These are phyloP conservation scores for Paxillus rubicundulus DNA, from an alignment of 768 basidiomycete genomes.

Conservation along the genomic window DNA sequence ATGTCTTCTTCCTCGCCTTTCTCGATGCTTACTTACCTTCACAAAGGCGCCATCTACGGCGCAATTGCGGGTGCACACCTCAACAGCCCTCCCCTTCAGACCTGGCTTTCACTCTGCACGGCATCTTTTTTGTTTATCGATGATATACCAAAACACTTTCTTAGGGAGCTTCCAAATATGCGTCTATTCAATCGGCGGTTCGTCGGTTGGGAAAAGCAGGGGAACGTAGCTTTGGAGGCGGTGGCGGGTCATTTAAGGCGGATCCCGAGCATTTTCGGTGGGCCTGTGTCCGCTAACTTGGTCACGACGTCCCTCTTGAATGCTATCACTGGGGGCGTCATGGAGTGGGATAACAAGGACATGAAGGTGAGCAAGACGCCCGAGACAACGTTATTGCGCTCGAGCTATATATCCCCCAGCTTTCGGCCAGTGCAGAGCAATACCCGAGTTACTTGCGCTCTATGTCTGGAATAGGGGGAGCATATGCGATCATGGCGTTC, in stretches of 20 bases:
- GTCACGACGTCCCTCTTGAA: slow-evolving; percentile 38
- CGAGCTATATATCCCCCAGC: slow-evolving; percentile 1
- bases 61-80: too few relatives aligned
- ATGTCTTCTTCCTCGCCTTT: slow-evolving; percentile 12
- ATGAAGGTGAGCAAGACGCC: slow-evolving; percentile 23
- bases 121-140: slow-evolving; percentile 35
- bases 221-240: slow-evolving; percentile 30
- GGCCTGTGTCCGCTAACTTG: slow-evolving; percentile 29
- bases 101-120: slow-evolving; percentile 36
- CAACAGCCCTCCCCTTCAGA: slow-evolving; percentile 9
- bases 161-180: slow-evolving; percentile 19
- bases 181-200: slow-evolving; percentile 37
- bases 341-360: slow-evolving; percentile 31
- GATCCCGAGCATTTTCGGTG: slow-evolving; percentile 26
- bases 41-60: slow-evolving; percentile 14
- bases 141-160: slow-evolving; percentile 30
- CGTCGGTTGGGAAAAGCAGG: slow-evolving; percentile 26
- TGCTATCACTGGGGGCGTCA: slow-evolving; percentile 32
- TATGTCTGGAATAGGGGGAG: slow-evolving; percentile 35
- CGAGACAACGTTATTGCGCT: neutral
- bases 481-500: slow-evolving; percentile 38
- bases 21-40: slow-evolving; percentile 31
- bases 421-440: slow-evolving; percentile 20
- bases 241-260: slow-evolving; percentile 34
- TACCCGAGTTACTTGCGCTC: slow-evolving; percentile 28